These are phyloP conservation scores for Flaveria ramosissima DNA, from an alignment of 129 eudicot species.

Conservation along the genomic window DNA sequence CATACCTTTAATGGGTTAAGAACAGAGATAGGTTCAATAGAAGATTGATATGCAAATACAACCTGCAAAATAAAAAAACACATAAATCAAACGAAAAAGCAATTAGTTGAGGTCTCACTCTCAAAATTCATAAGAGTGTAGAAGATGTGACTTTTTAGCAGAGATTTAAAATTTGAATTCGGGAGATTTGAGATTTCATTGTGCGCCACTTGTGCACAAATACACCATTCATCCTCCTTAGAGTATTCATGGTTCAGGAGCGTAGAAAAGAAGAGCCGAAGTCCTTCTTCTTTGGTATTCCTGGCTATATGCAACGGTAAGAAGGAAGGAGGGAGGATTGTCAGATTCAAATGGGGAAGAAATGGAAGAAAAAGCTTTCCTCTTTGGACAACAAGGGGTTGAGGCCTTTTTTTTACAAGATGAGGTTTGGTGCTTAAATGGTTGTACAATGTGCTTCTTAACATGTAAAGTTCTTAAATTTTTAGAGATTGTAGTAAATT, in stretches of 20 bases:
- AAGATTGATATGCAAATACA: too few species aligned
- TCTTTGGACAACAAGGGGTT: too few species aligned
- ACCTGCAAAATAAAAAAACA: too few species aligned
- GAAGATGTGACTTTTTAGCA: neutral
- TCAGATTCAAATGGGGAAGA: neutral
- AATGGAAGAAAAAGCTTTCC: neutral
- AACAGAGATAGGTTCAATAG: too few species aligned
- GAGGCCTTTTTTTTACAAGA: too few species aligned
- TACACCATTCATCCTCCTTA: neutral
- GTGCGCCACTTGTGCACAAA: neutral
- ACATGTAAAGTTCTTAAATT: too few species aligned
- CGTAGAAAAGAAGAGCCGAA: neutral
- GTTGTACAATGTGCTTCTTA: too few species aligned
- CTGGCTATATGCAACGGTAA: neutral
- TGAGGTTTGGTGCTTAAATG: too few species aligned
- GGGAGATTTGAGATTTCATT: neutral
- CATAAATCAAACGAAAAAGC: too few species aligned
- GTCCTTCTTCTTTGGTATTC: neutral
- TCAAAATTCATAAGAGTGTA: neutral
- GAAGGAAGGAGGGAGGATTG: neutral
- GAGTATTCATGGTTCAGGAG: neutral
- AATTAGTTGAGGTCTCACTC: too few species aligned
- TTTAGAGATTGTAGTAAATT: too few species aligned
- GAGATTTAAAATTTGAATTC: neutral
- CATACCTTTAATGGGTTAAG: too few species aligned